Evolutionary conservation across 2,329 filamentous ascomycete genomes (phyloP), one percentile per base, ranked within the genome.

Genomic region (Fusarium solani-melongenae): DNA sequence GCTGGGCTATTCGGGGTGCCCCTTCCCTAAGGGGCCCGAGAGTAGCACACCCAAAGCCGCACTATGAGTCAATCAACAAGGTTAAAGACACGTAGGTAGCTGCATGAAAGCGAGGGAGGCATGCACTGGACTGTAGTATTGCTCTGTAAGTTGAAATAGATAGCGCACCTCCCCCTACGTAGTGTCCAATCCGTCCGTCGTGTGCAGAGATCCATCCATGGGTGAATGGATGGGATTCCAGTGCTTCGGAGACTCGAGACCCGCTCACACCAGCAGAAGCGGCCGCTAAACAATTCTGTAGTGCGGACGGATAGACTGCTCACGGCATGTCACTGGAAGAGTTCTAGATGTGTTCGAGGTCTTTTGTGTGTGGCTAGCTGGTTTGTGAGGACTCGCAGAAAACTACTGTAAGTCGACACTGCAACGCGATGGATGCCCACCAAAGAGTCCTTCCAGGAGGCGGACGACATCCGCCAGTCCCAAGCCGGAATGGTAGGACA

Each of bases 251-350:
- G 22, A 29, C 8, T 41, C 39, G n/a, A 46, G 65, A 44, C 34
- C 66, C 61, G 70, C 61, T 60, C 66, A 72, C 62, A 61, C 66
- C 41, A 64, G 22, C 44, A 33, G 41, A 57, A 44, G 36, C 22
- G 17, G n/a, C 56, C 36, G 56, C 36, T 41, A 36, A 29, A 27
- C 29, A 20, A 34, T 55, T 33, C 51, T 49, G 22, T 20, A 22
- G 46, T 27, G n/a, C 41, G 49, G 39, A 58, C 29, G 31, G 29
- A 46, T 58, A 39, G 62, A 57, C 55, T 38, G n/a, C 20, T 27
- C 46, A 33, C 12, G 34, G 33, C 5, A 72, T 72, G 57, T 72
- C 61, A 67, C 58, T 70, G 70, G 66, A 73, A 73, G 49, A 33
- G 38, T 73, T 73, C 70, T 59, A 67, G 66, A 67, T 70, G 56